Evolutionary conservation across 1,284 basidiomycete species (phyloP).

Genomic region (Moesziomyces parantarcticus): DNA sequence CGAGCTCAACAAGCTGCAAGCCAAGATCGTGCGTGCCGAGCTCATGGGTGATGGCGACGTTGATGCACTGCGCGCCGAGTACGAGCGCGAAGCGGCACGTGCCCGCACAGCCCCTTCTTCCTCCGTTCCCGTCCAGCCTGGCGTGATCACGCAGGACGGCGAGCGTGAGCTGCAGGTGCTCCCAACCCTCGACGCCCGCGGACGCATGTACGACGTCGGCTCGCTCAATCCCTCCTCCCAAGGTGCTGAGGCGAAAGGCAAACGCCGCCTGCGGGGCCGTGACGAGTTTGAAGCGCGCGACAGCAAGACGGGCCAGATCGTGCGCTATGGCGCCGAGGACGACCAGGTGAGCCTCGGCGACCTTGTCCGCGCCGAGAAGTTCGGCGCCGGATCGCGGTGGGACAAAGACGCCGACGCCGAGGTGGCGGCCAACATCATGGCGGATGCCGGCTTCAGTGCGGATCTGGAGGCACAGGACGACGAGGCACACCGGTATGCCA

Average conservation of each 20-base stretch:
- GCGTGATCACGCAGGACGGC: conserved; percentile 26
- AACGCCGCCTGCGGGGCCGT: conserved; percentile 78
- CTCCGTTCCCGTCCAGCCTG: background rate
- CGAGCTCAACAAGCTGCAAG: conserved; percentile 90
- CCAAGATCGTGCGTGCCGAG: conserved; percentile 89
- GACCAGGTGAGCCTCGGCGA: conserved; percentile 86
- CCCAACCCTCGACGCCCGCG: conserved; percentile 87
- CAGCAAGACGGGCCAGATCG: conserved; percentile 72
- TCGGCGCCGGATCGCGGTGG: conserved; percentile 85
- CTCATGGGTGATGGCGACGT: conserved; percentile 79
- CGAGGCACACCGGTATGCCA: conserved; percentile 88
- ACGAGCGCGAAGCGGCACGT: conserved; percentile 75
- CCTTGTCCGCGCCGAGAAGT: conserved; percentile 89
- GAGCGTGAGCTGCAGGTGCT: conserved; percentile 77
- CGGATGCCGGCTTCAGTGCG: conserved; percentile 81
- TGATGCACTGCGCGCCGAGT: conserved; percentile 82
- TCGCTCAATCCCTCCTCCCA: conserved; percentile 70
- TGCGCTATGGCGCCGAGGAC: conserved; percentile 74
- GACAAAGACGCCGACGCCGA: conserved; percentile 92
- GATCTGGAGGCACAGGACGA: conserved; percentile 92
- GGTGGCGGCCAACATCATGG: conserved; percentile 85
- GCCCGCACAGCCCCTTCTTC: conserved; percentile 55
- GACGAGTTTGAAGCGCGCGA: conserved; percentile 84
- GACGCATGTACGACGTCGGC: conserved; percentile 90
- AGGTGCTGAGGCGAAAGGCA: conserved; percentile 59